Base-by-base conservation (phyloP, 495 filamentous ascomycete species). In the Neurospora intermedia region DNA sequence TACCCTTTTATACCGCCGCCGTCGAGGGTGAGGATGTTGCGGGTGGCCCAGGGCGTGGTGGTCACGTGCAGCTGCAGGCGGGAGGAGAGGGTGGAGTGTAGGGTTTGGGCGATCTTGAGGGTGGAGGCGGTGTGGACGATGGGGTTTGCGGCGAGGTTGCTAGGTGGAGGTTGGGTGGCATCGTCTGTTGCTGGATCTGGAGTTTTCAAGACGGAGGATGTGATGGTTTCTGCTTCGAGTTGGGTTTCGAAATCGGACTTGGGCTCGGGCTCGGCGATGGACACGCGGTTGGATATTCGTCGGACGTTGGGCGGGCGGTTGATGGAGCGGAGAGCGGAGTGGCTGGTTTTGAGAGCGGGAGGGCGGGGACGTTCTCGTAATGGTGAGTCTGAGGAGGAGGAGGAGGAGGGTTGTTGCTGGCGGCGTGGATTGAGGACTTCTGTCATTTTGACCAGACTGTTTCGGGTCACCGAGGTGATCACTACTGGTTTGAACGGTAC, bases 1-100 rank as follows among this genome's bases (percentile, higher is more conserved):
- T 80, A 80, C 13, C 77, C 78, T 38, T 70, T 43, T 62, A 81
- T 81, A 18, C 79, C 79, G 62, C 79, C 79, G 75, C 79, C 79
- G 70, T 81, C 79, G 72, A 81, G 76, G 10, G 78, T 80, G 2
- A 81, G 74, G 69, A 81, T 77, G 23, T 80, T 73, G 46, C 72
- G 74, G 41, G 76, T 75, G 0, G 77, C 62, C 78, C 79, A 81
- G 70, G 78, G 77, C 15, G 78, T 76, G 15, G 78, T 76, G 15
- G 76, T 74, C 43, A 81, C 75, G 69, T 35, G 72, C 20, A 75
- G 27, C 27, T 31, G 73, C 16, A 75, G 73, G 15, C 74, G 71
- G 35, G 78, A 71, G 38, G 77, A 69, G 18, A 38, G 11, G 43
- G 54, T 48, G 6, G 75, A 70, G 27, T 77, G 54, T 1, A 41